Conservation (phyloP, 2,329 filamentous ascomycete genomes). For the Fonsecaea monophora region DNA sequence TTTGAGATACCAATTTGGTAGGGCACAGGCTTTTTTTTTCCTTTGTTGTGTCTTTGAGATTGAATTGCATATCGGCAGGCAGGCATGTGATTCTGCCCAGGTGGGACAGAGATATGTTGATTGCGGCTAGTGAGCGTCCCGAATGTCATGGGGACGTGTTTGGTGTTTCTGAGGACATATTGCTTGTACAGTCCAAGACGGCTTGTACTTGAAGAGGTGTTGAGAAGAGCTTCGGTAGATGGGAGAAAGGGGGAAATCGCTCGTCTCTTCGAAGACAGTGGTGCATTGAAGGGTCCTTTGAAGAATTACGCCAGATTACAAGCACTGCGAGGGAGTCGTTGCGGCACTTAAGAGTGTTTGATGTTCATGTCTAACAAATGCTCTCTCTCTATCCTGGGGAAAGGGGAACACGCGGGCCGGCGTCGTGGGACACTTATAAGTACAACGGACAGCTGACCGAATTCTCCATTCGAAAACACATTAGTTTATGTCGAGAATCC, state of each 20-base stretch:
- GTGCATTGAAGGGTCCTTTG: neutral
- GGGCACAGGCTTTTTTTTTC: constrained; percentile 29
- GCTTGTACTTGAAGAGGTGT: constrained; percentile 12
- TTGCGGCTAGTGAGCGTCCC: constrained; percentile 14
- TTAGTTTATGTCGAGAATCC: constrained; percentile 12
- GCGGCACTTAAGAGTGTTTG: neutral
- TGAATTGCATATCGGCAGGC: constrained; percentile 34
- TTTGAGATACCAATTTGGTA: constrained; percentile 10
- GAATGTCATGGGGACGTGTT: constrained; percentile 9
- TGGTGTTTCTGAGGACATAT: constrained; percentile 20
- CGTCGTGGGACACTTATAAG: constrained; percentile 2
- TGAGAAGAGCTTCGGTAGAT: neutral
- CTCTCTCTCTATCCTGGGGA: neutral
- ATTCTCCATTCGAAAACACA: constrained; percentile 1
- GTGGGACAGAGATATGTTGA: constrained; percentile 18
- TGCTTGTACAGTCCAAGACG: constrained; percentile 30
- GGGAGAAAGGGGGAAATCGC: neutral
- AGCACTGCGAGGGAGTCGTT: neutral
- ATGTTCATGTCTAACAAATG: neutral
- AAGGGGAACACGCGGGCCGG: neutral
- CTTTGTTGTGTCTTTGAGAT: constrained; percentile 16
- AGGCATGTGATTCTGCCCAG: constrained; percentile 25
- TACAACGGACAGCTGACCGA: neutral
- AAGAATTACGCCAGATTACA: neutral
- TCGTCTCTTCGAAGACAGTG: neutral